phyloP scores from a whole-genome alignment of 345 rosid genomes.

The Lepidium sativum region DNA sequence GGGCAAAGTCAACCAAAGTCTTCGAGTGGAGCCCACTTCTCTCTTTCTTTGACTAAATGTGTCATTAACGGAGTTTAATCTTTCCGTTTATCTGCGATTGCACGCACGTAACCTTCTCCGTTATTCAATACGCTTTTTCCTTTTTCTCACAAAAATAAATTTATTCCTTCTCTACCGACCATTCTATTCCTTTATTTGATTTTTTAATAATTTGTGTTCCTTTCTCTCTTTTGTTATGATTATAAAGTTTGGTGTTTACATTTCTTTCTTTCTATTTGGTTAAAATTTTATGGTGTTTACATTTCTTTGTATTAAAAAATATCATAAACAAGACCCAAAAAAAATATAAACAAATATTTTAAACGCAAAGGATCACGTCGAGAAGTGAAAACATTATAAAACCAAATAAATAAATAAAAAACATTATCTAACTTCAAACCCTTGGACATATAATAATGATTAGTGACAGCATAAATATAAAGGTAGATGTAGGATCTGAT shows the following conservation, averaged over 20 bases:
- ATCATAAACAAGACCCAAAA: too few species aligned
- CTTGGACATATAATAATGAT: too few species aligned
- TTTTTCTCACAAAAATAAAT: not conserved
- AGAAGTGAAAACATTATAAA: too few species aligned
- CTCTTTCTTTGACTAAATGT: constrained; percentile 12
- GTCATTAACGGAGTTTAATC: constrained; percentile 10
- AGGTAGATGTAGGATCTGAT: too few species aligned
- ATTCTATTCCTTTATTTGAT: not conserved
- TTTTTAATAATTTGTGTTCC: not conserved
- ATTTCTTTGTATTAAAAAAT: too few species aligned
- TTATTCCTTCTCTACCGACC: constrained; percentile 19
- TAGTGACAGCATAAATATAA: too few species aligned
- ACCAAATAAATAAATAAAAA: too few species aligned
- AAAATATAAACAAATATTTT: too few species aligned
- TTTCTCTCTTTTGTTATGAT: constrained; percentile 7
- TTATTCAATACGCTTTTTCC: not conserved
- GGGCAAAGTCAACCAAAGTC: constrained; percentile 7
- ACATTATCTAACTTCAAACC: too few species aligned
- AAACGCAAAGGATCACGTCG: too few species aligned
- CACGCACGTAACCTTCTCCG: constrained; percentile 9
- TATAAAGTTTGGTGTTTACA: constrained; percentile 8
- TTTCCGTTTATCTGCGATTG: not conserved
- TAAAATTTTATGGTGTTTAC: too few species aligned
- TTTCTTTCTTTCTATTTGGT: not conserved
- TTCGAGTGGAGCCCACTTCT: not conserved